Evolutionary conservation across 108 stramenopile species (phyloP).

Genomic region (Cyclotella kingstonii): DNA sequence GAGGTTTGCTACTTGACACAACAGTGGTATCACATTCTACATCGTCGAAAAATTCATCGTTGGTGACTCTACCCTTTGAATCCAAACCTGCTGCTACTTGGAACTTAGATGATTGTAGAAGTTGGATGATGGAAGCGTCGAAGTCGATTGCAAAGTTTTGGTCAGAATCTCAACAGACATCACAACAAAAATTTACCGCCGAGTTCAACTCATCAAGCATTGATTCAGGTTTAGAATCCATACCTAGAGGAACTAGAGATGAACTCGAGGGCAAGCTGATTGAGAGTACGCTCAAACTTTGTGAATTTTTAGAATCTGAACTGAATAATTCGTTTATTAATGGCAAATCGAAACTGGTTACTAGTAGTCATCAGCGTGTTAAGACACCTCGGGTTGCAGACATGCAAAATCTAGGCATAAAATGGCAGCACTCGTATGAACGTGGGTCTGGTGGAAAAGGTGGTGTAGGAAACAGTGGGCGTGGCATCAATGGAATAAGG

Average conservation of each 20-base stretch:
- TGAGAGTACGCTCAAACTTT: conserved; percentile 69
- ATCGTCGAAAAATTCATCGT: conserved; percentile 1
- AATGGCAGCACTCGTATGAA: conserved; percentile 87
- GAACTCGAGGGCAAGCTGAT: conserved; percentile 82
- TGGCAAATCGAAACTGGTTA: conserved; percentile 10
- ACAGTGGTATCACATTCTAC: conserved; percentile 31
- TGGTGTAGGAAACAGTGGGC: conserved; percentile 75
- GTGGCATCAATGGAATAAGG: conserved; percentile 25
- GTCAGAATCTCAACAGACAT: conserved; percentile 58
- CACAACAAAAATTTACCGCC: conserved; percentile 19
- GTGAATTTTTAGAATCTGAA: conserved; percentile 72
- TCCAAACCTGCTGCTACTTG: conserved; percentile 66
- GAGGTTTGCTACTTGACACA: conserved; percentile 69
- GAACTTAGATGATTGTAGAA: conserved; percentile 80
- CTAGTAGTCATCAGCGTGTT: conserved; percentile 37
- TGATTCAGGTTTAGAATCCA: conserved; percentile 19
- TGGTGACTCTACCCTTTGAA: conserved; percentile 36
- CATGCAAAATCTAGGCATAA: conserved; percentile 80
- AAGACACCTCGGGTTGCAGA: conserved; percentile 74
- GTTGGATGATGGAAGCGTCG: conserved; percentile 79
- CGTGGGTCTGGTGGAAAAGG: conserved; percentile 86
- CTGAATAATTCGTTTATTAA: conserved; percentile 29
- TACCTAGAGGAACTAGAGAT: conserved; percentile 67
- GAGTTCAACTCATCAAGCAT: conserved; percentile 22
- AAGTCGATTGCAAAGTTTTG: conserved; percentile 72